Base-by-base conservation (phyloP, 2,329 filamentous ascomycete species). In the Fusarium sp. region DNA sequence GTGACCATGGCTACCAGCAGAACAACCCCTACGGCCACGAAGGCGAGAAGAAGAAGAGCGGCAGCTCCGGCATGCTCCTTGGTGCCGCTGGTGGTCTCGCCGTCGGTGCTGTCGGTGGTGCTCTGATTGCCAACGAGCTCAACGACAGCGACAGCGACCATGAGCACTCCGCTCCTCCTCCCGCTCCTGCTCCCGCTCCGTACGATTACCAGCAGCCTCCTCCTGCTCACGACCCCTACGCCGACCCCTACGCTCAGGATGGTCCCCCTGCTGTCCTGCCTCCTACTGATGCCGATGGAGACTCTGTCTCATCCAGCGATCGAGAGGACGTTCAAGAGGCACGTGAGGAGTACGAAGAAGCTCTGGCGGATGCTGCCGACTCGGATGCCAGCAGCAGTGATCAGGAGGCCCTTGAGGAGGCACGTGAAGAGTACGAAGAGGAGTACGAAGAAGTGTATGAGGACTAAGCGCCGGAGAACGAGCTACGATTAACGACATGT, bases 41-140 rank as follows among this genome's bases (percentile, higher is more conserved):
- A 34, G 73, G 70, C 31, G 57, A 74, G n/a, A 57, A 74, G 67
- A 77, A 83, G 68, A 79, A 81, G 72, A 78, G 78, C 40, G 83
- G 83, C 59, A 85, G 82, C 67, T 86, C 84, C 21, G 85, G 85
- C 72, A 82, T 89, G 75, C 79, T 90, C 44, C 82, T 88, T 22
- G 88, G 84, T 43, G 89, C 86, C 51, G 86, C 85, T 11, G 89
- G 83, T 36, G 89, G 89, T 77, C 75, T 90, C 21, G 88, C 85
- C 2, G 79, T 85, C 14, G 87, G 88, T 69, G 85, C 83, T 55
- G 75, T 88, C 39, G 89, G 85, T 24, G 88, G 88, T 51, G 89
- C 87, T 5, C 73, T 88, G 45, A 80, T 91, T 54, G 85, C 84
- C 43, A 83, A 90, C 72, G 87, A 85, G 54, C 71, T 89, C 31